Base-by-base conservation (phyloP, 371 early-diverging fungal genomes). In the Syncephalastrum racemosum region DNA sequence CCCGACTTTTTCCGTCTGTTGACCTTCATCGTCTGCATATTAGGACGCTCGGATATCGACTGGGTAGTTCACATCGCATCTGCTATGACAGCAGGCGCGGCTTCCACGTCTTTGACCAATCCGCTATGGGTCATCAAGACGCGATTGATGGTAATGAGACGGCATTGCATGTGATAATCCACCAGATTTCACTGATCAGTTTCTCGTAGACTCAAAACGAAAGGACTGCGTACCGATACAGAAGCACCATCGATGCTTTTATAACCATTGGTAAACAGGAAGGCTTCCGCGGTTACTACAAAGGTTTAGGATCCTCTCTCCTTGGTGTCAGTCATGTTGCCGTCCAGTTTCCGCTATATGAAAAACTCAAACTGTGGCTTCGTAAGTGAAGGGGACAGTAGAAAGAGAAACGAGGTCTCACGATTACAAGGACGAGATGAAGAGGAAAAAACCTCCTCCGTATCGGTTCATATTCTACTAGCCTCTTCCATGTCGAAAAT, bases 111-210 rank as follows among this genome's bases (percentile, higher is more conserved):
- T 0, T 68, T 84, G 39, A 93, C 93, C 4, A 95, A 94, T 51
- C 97, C 97, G 10, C 68, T 96, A 15, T 97, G 97, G 97, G 93
- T 97, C 14, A 85, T 96, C 31, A 90, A 94, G 67, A 93, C 95
- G 19, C 80, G 95, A 50, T 82, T 95, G 48, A 94, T 95, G 93
- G 89, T 88, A 79, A 59, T 23, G 46, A 25, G 13, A 15, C 50
- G 10, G 14, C 41, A 19, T 56, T 16, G 42, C 47, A 43, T 36
- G 36, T 31, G 36, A 36, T 39, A 55, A 31, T 12, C 16, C 23
- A 19, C 43, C 12, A 14, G 39, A 20, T 49, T 44, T 31, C 12
- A 31, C 10, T 31, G 36, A 31, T 31, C 36, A 24, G n/a, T 14
- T 61, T n/a, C 15, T 42, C 31, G 1, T 70, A 87, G 87, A 90